Percentiles rank a stretch among this genome's conserved stretches.
These are phyloP conservation scores for Pestalotiopsis sp. DNA, from an alignment of 2,329 filamentous ascomycete species.

Conservation along the genomic window DNA sequence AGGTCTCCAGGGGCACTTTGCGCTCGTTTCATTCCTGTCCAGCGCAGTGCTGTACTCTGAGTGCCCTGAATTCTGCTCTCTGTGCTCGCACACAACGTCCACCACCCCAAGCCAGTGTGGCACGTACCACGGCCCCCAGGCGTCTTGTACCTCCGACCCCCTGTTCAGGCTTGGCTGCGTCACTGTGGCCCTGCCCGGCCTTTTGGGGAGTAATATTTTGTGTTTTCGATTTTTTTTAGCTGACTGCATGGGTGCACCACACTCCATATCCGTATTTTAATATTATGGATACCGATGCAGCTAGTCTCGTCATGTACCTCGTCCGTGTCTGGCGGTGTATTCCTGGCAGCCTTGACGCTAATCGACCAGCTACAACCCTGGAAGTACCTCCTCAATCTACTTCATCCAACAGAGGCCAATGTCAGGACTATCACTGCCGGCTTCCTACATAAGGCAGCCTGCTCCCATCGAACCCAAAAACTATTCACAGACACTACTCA, in stretches of 20 bases:
- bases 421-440: constrained; percentile 25
- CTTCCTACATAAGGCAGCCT: constrained; percentile 32
- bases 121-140: constrained; percentile 2
- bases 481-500: constrained; percentile 21
- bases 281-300: constrained; percentile 17
- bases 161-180: constrained; percentile 29
- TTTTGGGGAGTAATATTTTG: constrained; percentile 32
- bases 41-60: neutral
- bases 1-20: constrained; percentile 28
- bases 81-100: neutral
- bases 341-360: constrained; percentile 7
- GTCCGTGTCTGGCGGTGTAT: constrained; percentile 30
- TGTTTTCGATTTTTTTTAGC: constrained; percentile 31
- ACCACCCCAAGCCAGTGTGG: constrained; percentile 6
- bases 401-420: constrained; percentile 19
- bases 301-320: constrained; percentile 24
- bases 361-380: constrained; percentile 22
- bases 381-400: constrained; percentile 25
- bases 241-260: constrained; percentile 23
- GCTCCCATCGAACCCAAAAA: constrained; percentile 24
- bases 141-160: constrained; percentile 18
- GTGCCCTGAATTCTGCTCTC: neutral
- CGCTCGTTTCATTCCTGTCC: constrained; percentile 37
- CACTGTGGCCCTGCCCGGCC: constrained; percentile 26
- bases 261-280: constrained; percentile 10